Conservation (phyloP, 106 monocot genomes). For the Acanthochlamys bracteata region DNA sequence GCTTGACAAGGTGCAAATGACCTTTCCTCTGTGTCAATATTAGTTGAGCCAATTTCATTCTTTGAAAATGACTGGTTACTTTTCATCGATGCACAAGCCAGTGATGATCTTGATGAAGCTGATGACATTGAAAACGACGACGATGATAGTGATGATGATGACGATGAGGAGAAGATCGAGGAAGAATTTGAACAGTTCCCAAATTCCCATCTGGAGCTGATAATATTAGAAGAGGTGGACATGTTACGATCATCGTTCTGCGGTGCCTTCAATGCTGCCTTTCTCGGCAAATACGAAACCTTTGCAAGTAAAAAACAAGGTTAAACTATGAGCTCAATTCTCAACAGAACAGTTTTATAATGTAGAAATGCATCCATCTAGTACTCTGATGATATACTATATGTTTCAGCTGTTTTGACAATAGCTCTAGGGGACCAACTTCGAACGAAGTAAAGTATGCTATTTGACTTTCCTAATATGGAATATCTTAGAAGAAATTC, state of each 20-base stretch:
- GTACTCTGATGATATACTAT: no score
- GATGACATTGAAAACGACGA: background rate
- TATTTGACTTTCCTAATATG: no score
- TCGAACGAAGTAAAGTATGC: no score
- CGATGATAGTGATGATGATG: background rate
- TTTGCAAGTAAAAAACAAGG: background rate
- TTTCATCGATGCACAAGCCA: background rate
- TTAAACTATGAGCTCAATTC: no score
- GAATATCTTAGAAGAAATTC: no score
- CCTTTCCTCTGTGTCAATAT: background rate
- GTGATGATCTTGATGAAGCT: background rate
- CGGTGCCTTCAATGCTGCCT: background rate
- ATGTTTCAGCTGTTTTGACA: no score
- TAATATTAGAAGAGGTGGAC: no score
- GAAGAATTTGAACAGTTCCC: background rate
- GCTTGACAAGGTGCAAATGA: background rate
- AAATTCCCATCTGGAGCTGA: background rate
- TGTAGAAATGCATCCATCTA: no score
- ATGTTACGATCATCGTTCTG: background rate
- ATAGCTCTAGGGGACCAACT: no score
- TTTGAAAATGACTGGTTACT: background rate
- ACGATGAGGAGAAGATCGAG: background rate
- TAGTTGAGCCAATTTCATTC: background rate
- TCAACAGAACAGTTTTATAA: no score
- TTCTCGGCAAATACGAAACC: background rate